Percentiles rank a stretch among this genome's conserved stretches.
Conservation (phyloP, 805 yeast species). For the Debaryomyces prosopidis region DNA sequence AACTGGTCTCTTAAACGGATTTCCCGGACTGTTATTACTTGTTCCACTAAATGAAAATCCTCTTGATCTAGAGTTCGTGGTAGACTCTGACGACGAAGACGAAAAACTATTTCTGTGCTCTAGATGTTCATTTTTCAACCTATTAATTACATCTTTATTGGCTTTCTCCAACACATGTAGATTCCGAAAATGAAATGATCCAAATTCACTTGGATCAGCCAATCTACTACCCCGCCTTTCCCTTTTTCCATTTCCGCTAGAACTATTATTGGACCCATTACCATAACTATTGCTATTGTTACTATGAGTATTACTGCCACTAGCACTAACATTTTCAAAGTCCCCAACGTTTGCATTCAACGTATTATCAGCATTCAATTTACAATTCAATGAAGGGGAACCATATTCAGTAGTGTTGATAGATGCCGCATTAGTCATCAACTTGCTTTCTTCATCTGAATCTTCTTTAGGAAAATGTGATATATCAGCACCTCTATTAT, state of each 20-base stretch:
- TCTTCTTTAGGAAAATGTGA: constrained; percentile 57
- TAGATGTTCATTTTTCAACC: constrained; percentile 80
- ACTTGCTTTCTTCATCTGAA: constrained; percentile 33
- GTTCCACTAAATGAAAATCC: constrained; percentile 31
- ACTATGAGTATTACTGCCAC: constrained; percentile 9
- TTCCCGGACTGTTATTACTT: constrained; percentile 18
- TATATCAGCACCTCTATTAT: constrained; percentile 81
- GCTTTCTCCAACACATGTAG: constrained; percentile 89
- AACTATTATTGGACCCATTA: constrained; percentile 17
- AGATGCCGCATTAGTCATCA: constrained; percentile 9
- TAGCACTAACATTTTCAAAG: constrained; percentile 3
- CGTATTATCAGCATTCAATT: not conserved
- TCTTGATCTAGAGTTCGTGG: constrained; percentile 36
- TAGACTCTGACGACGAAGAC: constrained; percentile 48
- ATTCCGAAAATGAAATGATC: constrained; percentile 88
- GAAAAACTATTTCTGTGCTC: constrained; percentile 56
- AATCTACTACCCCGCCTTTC: constrained; percentile 75
- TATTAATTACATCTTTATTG: constrained; percentile 85
- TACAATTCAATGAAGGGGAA: constrained; percentile 11
- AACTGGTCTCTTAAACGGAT: constrained; percentile 47
- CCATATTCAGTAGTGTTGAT: constrained; percentile 18
- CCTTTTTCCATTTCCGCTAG: constrained; percentile 33
- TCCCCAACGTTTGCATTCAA: too few relatives aligned
- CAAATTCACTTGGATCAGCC: constrained; percentile 79
- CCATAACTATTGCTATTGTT: constrained; percentile 9